Percentiles rank a stretch among this genome's conserved stretches.
phyloP scores from a whole-genome alignment of 352 stramenopile species.

The Pythium utonaiense region DNA sequence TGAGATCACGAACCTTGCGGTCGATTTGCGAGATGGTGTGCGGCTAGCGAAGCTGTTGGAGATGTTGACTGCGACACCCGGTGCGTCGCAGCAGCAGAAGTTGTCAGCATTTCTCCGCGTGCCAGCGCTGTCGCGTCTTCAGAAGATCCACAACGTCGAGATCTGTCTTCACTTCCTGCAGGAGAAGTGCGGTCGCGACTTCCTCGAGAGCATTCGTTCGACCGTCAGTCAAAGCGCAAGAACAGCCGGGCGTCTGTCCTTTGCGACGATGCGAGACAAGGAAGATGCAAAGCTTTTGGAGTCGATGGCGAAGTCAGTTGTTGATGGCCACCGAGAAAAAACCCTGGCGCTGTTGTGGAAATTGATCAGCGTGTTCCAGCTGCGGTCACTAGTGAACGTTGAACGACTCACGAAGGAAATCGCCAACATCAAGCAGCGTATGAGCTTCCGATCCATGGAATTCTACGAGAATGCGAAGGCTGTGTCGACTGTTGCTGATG shows the following conservation, averaged over 20 bases:
- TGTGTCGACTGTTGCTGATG: background rate
- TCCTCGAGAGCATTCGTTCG: slow-evolving; percentile 45
- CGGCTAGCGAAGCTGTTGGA: slow-evolving; percentile 92
- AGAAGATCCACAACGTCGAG: slow-evolving; percentile 97
- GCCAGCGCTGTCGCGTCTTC: slow-evolving; percentile 90
- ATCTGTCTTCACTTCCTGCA: slow-evolving; percentile 86
- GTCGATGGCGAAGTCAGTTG: slow-evolving; percentile 90
- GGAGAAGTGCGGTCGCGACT: slow-evolving; percentile 56
- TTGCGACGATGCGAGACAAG: slow-evolving; percentile 45
- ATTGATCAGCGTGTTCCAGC: slow-evolving; percentile 89
- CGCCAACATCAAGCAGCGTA: slow-evolving; percentile 50
- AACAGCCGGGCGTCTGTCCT: slow-evolving; percentile 17
- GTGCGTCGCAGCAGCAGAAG: background rate
- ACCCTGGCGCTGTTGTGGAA: slow-evolving; percentile 95
- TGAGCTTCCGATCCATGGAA: slow-evolving; percentile 64
- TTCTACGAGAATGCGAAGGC: slow-evolving; percentile 40
- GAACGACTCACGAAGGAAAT: slow-evolving; percentile 81
- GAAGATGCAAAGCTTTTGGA: slow-evolving; percentile 59
- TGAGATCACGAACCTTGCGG: slow-evolving; percentile 87
- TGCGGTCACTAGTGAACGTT: slow-evolving; percentile 83
- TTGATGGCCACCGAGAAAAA: slow-evolving; percentile 93
- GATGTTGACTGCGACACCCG: slow-evolving; percentile 49
- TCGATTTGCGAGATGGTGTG: slow-evolving; percentile 96
- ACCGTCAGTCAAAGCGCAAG: background rate
- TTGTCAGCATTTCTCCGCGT: slow-evolving; percentile 89